A percentile compares a stretch with the other conserved stretches of the same genome.
Conservation (phyloP, 768 basidiomycete genomes). For the Collybia nuda region DNA sequence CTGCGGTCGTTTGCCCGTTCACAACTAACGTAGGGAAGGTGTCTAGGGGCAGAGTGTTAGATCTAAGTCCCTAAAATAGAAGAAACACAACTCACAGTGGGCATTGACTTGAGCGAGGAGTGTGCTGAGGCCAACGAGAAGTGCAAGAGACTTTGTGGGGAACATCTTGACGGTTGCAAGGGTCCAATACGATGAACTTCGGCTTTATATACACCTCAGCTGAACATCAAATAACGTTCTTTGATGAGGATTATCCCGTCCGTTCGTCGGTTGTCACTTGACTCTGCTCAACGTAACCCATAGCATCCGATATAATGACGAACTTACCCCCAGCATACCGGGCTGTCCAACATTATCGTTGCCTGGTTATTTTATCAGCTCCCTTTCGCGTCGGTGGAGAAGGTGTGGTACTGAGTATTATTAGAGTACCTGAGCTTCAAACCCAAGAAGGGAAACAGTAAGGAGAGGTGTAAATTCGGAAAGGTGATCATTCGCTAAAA, state of each 20-base stretch:
- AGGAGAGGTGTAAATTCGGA: no score
- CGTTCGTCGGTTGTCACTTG: background rate
- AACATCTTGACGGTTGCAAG: slow-evolving; percentile 6
- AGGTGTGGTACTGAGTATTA: no score
- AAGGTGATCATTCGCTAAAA: no score
- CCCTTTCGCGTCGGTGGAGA: no score
- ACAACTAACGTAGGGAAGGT: slow-evolving; percentile 45
- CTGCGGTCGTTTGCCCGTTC: slow-evolving; percentile 33
- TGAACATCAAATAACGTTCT: background rate
- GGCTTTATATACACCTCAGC: slow-evolving; percentile 5
- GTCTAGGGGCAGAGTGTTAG: slow-evolving; percentile 23
- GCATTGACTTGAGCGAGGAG: slow-evolving; percentile 5
- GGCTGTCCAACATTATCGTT: no score
- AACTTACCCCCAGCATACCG: slow-evolving; percentile 5
- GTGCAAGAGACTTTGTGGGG: slow-evolving; percentile 5
- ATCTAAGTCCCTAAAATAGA: background rate
- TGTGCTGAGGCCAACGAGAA: slow-evolving; percentile 7
- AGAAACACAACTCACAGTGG: slow-evolving; percentile 6
- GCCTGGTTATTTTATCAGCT: no score
- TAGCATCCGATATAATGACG: slow-evolving; percentile 14
- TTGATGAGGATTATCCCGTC: background rate
- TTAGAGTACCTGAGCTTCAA: no score
- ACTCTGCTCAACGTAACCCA: background rate
- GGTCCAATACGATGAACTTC: background rate
- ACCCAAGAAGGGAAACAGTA: no score